Conservation (phyloP, 108 stramenopile species). For the Conticribra guillardii region DNA sequence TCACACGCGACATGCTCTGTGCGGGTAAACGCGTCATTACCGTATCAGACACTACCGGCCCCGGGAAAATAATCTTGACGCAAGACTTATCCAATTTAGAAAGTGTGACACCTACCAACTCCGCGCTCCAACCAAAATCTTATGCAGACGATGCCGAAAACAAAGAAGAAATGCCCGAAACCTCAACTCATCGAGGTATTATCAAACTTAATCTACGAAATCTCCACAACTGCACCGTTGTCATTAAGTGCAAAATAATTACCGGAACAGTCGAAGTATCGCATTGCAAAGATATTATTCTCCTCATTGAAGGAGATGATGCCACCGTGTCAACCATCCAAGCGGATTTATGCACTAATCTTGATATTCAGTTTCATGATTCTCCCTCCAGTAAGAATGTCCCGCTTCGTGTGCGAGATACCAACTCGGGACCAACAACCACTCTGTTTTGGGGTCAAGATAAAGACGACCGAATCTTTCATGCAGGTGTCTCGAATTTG, state of each 20-base stretch:
- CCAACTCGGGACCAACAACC: conserved; percentile 45
- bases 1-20: conserved; percentile 80
- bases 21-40: conserved; percentile 82
- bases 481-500: conserved; percentile 83
- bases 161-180: conserved; percentile 32
- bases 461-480: conserved; percentile 83
- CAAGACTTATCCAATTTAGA: conserved; percentile 82
- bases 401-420: conserved; percentile 39
- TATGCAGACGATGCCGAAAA: conserved; percentile 82
- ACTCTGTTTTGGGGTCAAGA: conserved; percentile 82
- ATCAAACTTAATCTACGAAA: conserved; percentile 80
- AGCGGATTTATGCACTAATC: conserved; percentile 76
- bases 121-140: conserved; percentile 57
- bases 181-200: conserved; percentile 55
- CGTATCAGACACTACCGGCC: conserved; percentile 68
- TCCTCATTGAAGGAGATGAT: conserved; percentile 61
- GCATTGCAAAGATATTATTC: conserved; percentile 71
- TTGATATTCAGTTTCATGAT: conserved; percentile 74
- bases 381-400: conserved; percentile 77
- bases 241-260: conserved; percentile 85
- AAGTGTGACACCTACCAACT: conserved; percentile 58
- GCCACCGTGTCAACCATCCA: conserved; percentile 85
- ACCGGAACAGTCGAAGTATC: conserved; percentile 82
- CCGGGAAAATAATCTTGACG: conserved; percentile 72
- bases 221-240: conserved; percentile 78